Base-by-base conservation (phyloP, 2,329 filamentous ascomycete species). In the Diaporthe sp. region DNA sequence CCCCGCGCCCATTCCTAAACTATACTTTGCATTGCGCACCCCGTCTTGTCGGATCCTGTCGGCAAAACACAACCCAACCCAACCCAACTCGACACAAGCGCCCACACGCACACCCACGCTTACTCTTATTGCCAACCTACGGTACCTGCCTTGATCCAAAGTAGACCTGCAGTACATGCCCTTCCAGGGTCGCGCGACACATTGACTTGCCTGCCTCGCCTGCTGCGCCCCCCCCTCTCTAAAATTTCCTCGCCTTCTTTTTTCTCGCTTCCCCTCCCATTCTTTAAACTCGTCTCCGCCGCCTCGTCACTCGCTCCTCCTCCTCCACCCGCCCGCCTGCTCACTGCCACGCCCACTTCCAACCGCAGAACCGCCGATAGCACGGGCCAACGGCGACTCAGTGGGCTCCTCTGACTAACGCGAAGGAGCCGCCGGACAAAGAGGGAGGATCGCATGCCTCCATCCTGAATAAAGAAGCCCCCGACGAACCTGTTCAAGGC, bases 351-450 rank as follows among this genome's bases (percentile, higher is more conserved):
- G 51, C 47, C 50, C 56, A 44, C 56, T 71, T 58, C 32, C 63
- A 71, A 63, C 70, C 56, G 70, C 70, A 71, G 53, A 63, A 61
- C 44, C 55, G 58, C 56, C 37, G 70, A 71, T 71, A 71, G 70
- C 70, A 71, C 70, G 70, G 70, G 70, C 70, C 70, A 71, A 63
- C 44, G 50, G 19, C 56, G 70, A 61, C 59, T 63, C 70, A 71
- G 70, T 59, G 56, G 70, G 42, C 50, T 37, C 47, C 42, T 71
- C n/a, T 63, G 70, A 63, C 56, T 71, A 71, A 61, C 56, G 70
- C 44, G 56, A 71, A 71, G 59, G 39, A 58, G 70, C 70, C 47
- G 56, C 47, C 44, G 68, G 70, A 71, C 70, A 71, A 63, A 71
- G 70, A 71, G 32, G 56, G n/a, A 53, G 47, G n/a, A 53, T 53